phyloP scores from a whole-genome alignment of 768 basidiomycete genomes.

The Boletus sp. region DNA sequence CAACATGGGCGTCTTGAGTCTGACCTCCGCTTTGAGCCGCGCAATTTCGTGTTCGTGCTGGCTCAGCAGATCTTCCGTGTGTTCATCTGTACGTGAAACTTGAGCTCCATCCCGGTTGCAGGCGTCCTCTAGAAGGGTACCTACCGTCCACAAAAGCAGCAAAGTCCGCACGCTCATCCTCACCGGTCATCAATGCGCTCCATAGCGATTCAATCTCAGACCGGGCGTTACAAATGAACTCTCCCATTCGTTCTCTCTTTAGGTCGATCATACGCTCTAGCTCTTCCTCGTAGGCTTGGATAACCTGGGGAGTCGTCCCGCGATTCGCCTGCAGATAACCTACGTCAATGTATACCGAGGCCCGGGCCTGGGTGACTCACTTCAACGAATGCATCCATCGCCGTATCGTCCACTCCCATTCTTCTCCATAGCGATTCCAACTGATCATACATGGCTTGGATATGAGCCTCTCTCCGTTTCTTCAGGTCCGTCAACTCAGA shows the following conservation, averaged over 20 bases:
- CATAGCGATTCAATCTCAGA: slow-evolving; percentile 78
- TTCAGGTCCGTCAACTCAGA: slow-evolving; percentile 69
- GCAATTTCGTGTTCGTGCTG: slow-evolving; percentile 85
- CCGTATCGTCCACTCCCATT: slow-evolving; percentile 72
- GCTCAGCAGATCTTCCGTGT: slow-evolving; percentile 81
- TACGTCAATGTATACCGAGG: background rate
- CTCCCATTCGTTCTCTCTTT: slow-evolving; percentile 82
- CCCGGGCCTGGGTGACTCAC: slow-evolving; percentile 19
- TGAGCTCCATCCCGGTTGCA: background rate
- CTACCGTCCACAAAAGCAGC: slow-evolving; percentile 79
- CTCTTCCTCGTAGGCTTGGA: slow-evolving; percentile 85
- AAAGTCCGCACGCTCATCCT: slow-evolving; percentile 79
- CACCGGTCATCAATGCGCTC: slow-evolving; percentile 83
- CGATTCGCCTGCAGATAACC: slow-evolving; percentile 42
- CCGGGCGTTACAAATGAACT: slow-evolving; percentile 79
- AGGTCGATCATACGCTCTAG: slow-evolving; percentile 86
- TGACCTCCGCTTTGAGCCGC: slow-evolving; percentile 78
- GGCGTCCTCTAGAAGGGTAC: slow-evolving; percentile 12
- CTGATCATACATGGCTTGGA: slow-evolving; percentile 92
- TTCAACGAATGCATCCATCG: slow-evolving; percentile 93
- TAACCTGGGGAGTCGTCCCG: slow-evolving; percentile 74
- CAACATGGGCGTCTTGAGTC: slow-evolving; percentile 72
- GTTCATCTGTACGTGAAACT: slow-evolving; percentile 55
- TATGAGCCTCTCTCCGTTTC: slow-evolving; percentile 70
- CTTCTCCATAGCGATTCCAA: slow-evolving; percentile 88